phyloP scores from a whole-genome alignment of 2,329 filamentous ascomycete genomes.

The Penicillium brevicompactum region DNA sequence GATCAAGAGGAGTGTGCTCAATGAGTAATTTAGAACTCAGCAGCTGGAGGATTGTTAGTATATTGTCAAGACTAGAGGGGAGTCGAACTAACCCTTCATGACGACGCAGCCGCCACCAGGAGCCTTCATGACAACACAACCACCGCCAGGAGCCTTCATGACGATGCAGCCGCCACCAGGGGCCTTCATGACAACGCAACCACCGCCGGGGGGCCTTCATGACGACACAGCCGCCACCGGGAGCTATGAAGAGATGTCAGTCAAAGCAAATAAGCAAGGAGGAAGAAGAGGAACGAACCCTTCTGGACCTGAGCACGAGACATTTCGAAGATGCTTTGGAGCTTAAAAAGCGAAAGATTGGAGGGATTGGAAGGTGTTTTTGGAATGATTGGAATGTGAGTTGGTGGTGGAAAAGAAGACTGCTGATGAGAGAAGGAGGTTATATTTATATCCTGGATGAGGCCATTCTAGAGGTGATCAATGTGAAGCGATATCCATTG shows the following conservation, averaged over 20 bases:
- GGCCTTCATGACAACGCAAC: constrained; percentile 8
- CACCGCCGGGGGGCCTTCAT: constrained; percentile 19
- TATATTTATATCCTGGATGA: constrained; percentile 3
- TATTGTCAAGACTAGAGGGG: background rate
- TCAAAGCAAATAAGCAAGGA: background rate
- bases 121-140: constrained; percentile 10
- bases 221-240: constrained; percentile 34
- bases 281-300: constrained; percentile 18
- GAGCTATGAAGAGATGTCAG: constrained; percentile 21
- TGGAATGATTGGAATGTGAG: constrained; percentile 13
- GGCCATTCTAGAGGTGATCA: background rate
- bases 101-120: constrained; percentile 19
- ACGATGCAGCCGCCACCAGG: background rate
- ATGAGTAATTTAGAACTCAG: constrained; percentile 4
- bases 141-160: constrained; percentile 7
- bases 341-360: constrained; percentile 16
- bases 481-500: background rate
- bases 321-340: constrained; percentile 27
- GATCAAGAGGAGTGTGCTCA: background rate
- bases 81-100: constrained; percentile 1
- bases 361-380: constrained; percentile 13
- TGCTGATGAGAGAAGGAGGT: background rate
- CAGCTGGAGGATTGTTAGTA: constrained; percentile 1
- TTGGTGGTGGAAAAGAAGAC: constrained; percentile 10
- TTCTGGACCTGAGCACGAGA: constrained; percentile 28